Evolutionary conservation across 768 basidiomycete species (phyloP).

Genomic region (Tulasnella sp.): DNA sequence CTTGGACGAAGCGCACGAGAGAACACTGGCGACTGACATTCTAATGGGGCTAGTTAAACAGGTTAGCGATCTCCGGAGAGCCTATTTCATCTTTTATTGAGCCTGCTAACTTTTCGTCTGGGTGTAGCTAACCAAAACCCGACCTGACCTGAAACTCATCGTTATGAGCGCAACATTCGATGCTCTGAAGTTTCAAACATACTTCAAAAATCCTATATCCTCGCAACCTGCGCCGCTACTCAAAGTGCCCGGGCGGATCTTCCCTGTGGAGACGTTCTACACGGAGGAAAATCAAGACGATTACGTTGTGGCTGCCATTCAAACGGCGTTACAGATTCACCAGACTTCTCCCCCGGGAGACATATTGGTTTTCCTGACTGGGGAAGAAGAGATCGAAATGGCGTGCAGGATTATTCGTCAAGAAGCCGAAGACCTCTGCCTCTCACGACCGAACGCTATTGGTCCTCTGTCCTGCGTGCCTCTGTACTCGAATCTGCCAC

Average conservation of each 20-base stretch:
- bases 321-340: constrained; percentile 45
- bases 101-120: background rate
- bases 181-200: constrained; percentile 37
- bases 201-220: constrained; percentile 37
- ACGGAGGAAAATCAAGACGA: constrained; percentile 38
- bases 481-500: constrained; percentile 43
- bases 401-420: constrained; percentile 35
- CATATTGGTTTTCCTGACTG: constrained; percentile 45
- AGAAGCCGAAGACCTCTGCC: constrained; percentile 5
- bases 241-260: constrained; percentile 44
- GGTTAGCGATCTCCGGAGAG: background rate
- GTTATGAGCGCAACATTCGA: constrained; percentile 49
- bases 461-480: constrained; percentile 39
- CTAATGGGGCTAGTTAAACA: constrained; percentile 47
- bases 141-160: constrained; percentile 43
- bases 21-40: constrained; percentile 48
- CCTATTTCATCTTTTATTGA: background rate
- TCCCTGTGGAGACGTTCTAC: constrained; percentile 36
- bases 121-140: constrained; percentile 37
- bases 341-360: constrained; percentile 39
- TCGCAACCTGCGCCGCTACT: constrained; percentile 37
- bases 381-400: constrained; percentile 47
- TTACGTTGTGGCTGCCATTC: constrained; percentile 42
- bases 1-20: constrained; percentile 49
- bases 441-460: background rate